Evolutionary conservation across 208 protist genomes (phyloP).

Genomic region (Angomonas desouzai): DNA sequence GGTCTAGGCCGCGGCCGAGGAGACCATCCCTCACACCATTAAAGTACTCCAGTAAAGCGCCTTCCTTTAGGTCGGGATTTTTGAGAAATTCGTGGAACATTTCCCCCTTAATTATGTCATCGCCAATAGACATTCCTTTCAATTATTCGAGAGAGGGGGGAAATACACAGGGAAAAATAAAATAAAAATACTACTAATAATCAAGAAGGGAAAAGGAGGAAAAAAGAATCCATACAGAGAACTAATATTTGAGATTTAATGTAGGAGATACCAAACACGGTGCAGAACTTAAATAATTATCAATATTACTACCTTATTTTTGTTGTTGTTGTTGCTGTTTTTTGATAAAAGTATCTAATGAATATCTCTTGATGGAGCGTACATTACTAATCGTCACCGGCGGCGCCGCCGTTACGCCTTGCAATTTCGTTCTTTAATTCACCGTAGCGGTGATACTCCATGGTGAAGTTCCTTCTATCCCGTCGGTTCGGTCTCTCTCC

Average conservation of each 20-base stretch:
- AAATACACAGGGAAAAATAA: constrained; percentile 2
- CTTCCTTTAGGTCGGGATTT: constrained; percentile 4
- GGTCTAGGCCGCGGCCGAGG: neutral
- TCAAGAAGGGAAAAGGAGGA: constrained; percentile 5
- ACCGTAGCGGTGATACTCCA: constrained; percentile 76
- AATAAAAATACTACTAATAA: constrained; percentile 1
- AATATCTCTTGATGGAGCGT: no score
- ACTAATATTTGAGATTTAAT: no score
- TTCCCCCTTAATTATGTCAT: neutral
- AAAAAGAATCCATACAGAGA: neutral
- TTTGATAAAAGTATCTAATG: constrained; percentile 3
- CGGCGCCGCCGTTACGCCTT: constrained; percentile 16
- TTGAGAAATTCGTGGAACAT: neutral
- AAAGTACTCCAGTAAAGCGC: neutral
- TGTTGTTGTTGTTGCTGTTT: neutral
- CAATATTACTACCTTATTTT: constrained; percentile 1
- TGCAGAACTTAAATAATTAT: no score
- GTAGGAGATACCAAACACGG: no score
- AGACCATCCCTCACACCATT: constrained; percentile 11
- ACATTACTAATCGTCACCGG: constrained; percentile 2
- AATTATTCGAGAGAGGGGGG: no score
- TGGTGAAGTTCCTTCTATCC: constrained; percentile 48
- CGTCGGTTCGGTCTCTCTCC: constrained; percentile 49
- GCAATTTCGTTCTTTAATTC: constrained; percentile 76
- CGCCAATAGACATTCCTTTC: neutral